These are phyloP conservation scores for Metschnikowia santaceciliae DNA, from an alignment of 805 yeast genomes.

Conservation along the genomic window DNA sequence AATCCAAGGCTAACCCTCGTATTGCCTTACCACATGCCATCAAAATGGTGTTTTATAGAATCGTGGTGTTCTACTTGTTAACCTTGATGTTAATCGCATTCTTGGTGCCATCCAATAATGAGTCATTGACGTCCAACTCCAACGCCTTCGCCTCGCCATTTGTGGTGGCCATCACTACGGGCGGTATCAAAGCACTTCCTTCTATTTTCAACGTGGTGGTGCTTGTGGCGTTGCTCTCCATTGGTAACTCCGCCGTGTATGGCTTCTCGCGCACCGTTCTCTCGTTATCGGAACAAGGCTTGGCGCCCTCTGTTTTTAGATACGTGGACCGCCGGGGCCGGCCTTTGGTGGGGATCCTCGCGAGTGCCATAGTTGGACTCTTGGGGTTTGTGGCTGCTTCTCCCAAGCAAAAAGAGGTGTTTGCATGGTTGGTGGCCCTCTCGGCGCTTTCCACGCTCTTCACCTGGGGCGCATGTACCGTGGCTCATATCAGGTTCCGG, in stretches of 20 bases:
- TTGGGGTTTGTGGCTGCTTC: constrained; percentile 41
- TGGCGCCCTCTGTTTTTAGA: constrained; percentile 32
- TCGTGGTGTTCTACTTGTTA: constrained; percentile 37
- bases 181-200: constrained; percentile 40
- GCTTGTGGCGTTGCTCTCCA: constrained; percentile 37
- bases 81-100: constrained; percentile 39
- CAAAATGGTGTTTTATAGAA: constrained; percentile 42
- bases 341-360: constrained; percentile 35
- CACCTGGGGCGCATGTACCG: constrained; percentile 41
- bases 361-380: constrained; percentile 33
- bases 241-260: constrained; percentile 42
- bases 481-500: constrained; percentile 40
- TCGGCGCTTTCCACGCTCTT: constrained; percentile 41
- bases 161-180: constrained; percentile 40
- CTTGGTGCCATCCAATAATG: constrained; percentile 32
- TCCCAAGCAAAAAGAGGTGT: constrained; percentile 33
- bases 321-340: constrained; percentile 40
- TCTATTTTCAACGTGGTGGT: constrained; percentile 42
- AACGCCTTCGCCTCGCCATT: constrained; percentile 39
- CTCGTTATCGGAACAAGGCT: constrained; percentile 38
- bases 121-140: constrained; percentile 23
- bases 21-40: constrained; percentile 39
- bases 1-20: constrained; percentile 34
- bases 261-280: constrained; percentile 41
- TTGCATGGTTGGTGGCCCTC: constrained; percentile 40